Evolutionary conservation across 2,329 filamentous ascomycete genomes (phyloP).

Genomic region (Penicillium psychrosexuale): DNA sequence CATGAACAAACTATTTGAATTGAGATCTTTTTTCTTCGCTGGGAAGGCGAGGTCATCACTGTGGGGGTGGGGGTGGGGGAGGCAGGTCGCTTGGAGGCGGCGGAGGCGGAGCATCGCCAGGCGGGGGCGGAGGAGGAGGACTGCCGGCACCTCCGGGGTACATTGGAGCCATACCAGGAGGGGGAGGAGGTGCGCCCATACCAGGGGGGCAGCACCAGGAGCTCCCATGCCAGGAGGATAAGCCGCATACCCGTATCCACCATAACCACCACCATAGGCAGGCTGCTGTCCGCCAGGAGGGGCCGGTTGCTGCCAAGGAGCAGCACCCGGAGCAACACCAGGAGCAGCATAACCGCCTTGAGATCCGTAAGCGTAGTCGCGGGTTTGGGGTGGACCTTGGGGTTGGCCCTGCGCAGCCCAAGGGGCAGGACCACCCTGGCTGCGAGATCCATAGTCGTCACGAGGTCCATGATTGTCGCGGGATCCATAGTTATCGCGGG

Average conservation of each 20-base stretch:
- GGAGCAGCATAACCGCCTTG: conserved; percentile 43
- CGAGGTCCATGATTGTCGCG: conserved; percentile 2
- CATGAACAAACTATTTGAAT: conserved; percentile 18
- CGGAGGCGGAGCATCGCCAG: conserved; percentile 41
- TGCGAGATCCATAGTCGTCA: conserved; percentile 46
- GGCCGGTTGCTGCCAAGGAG: conserved; percentile 63
- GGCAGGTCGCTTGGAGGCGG: conserved; percentile 55
- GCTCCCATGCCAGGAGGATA: conserved; percentile 49
- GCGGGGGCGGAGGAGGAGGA: conserved; percentile 42
- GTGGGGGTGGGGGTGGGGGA: conserved; percentile 59
- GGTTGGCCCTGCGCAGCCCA: conserved; percentile 39
- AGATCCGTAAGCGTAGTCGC: conserved; percentile 43
- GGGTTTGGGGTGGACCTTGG: conserved; percentile 46
- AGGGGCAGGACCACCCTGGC: conserved; percentile 36
- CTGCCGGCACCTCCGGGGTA: conserved; percentile 38
- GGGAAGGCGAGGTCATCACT: neutral
- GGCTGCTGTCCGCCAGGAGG: conserved; percentile 44
- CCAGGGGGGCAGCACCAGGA: conserved; percentile 51
- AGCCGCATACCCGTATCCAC: conserved; percentile 48
- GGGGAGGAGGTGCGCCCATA: conserved; percentile 41
- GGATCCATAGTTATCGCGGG: conserved; percentile 40
- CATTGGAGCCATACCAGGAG: conserved; percentile 45
- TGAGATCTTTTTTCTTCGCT: neutral
- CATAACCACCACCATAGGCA: conserved; percentile 60
- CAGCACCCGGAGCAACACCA: conserved; percentile 44